Base-by-base conservation (phyloP, 202 grass and related monocot species). In the Zizania palustris region DNA sequence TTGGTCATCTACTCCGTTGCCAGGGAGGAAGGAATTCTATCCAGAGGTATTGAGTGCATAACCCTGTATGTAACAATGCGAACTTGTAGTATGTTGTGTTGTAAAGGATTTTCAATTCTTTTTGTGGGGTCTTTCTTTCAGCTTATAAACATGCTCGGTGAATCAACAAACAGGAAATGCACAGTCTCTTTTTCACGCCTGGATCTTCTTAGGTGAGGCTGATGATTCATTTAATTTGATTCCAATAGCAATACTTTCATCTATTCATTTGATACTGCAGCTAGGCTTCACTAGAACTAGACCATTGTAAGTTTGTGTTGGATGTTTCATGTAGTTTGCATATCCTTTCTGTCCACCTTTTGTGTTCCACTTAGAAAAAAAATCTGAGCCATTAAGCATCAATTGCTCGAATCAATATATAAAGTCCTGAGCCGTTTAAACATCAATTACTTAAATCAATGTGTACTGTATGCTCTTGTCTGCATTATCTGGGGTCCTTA, bases 91-190 rank as follows among this genome's bases (percentile, higher is more conserved):
- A 70, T 50, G 15, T 62, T 71, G 13, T 60, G 15, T 46, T 18
- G 18, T 67, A 5, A 36, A 46, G 20, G 64, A 40, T 13, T 40
- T 57, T 54, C 43, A 33, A 28, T 28, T 58, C 12, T 2, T 58
- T 10, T 55, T 63, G 1, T 45, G 16, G 37, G 64, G 34, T 72
- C 57, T 79, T 76, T 86, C 18, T 80, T 85, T 69, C 83, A 97
- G 94, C 79, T 97, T 71, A 74, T 97, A 54, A 92, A 93, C 80
- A 93, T 93, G 91, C 84, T 97, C 20, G 62, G 88, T 45, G 94
- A 81, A 76, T 93, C 88, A 44, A 70, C 67, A 50, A 88, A 79
- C 48, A 71, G 14, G 54, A 88, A 78, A 45, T 97, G 91, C 86
- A 89, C 65, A 67, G 80, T 92, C 12, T 87, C 93, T 72, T 97